A percentile compares a stretch with the other conserved stretches of the same genome.
phyloP scores from a whole-genome alignment of 768 basidiomycete species.

The Pisolithus microcarpus region DNA sequence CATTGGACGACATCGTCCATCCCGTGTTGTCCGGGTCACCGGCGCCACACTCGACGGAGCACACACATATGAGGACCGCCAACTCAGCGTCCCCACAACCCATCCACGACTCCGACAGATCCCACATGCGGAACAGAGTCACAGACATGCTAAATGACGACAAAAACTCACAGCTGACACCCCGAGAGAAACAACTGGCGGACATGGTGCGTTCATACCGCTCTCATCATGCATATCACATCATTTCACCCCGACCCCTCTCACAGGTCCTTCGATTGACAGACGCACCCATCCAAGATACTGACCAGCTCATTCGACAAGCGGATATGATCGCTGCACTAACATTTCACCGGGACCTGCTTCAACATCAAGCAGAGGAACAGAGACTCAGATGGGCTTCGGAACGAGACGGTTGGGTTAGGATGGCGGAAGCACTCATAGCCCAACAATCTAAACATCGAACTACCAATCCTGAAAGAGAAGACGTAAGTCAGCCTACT shows the following conservation, averaged over 20 bases:
- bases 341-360: constrained; percentile 49
- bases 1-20: constrained; percentile 52
- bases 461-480: constrained; percentile 25
- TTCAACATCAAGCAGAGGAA: constrained; percentile 46
- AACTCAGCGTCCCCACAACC: constrained; percentile 28
- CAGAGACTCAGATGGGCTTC: constrained; percentile 55
- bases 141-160: constrained; percentile 34
- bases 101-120: constrained; percentile 42
- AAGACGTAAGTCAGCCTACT: constrained; percentile 35
- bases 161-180: constrained; percentile 16
- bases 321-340: constrained; percentile 55
- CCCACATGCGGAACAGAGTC: constrained; percentile 41
- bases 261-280: constrained; percentile 45
- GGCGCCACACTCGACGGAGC: constrained; percentile 20
- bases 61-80: constrained; percentile 12
- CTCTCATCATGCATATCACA: constrained; percentile 5
- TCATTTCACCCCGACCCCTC: constrained; percentile 2
- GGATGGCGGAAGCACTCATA: constrained; percentile 62
- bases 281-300: constrained; percentile 30
- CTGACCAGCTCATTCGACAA: constrained; percentile 48
- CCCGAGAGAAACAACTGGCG: constrained; percentile 44
- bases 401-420: constrained; percentile 58
- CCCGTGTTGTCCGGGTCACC: constrained; percentile 44
- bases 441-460: constrained; percentile 37
- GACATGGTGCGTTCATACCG: constrained; percentile 46